These are phyloP conservation scores for Marasmius sp. DNA, from an alignment of 1,284 basidiomycete species.

Conservation along the genomic window DNA sequence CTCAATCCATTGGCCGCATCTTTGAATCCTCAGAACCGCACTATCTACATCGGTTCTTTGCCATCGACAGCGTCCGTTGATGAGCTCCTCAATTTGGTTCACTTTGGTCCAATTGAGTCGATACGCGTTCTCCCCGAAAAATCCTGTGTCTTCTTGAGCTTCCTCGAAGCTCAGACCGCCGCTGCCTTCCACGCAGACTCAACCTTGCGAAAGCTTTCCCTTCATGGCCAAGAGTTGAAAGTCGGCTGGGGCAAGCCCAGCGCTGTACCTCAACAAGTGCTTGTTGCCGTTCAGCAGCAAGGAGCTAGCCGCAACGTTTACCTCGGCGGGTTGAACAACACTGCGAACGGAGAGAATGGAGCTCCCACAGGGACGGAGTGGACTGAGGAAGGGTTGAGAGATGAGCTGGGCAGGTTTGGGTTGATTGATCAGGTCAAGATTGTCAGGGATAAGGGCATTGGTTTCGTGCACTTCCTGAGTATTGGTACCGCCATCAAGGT, in stretches of 20 bases:
- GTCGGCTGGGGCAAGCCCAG: conserved; percentile 95
- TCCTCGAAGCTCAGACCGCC: conserved; percentile 88
- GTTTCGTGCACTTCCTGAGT: conserved; percentile 94
- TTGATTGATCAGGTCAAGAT: conserved; percentile 98
- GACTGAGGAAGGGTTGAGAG: conserved; percentile 87
- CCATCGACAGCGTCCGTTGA: conserved; percentile 96
- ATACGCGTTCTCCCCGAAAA: conserved; percentile 97
- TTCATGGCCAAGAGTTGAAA: conserved; percentile 92
- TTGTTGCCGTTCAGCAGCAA: conserved; percentile 83
- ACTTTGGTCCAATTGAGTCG: conserved; percentile 95
- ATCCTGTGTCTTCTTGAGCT: conserved; percentile 96
- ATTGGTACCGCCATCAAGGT: conserved; percentile 93
- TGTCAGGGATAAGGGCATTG: conserved; percentile 95
- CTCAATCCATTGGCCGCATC: conserved; percentile 43
- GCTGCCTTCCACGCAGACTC: conserved; percentile 95
- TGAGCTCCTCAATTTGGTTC: conserved; percentile 95
- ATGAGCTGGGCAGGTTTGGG: conserved; percentile 88
- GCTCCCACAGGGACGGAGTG: conserved; percentile 29
- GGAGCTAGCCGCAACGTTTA: conserved; percentile 94
- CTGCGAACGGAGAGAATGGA: background rate
- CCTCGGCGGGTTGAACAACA: conserved; percentile 87
- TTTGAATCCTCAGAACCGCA: conserved; percentile 67
- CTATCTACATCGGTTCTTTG: conserved; percentile 96
- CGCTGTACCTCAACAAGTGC: conserved; percentile 82
- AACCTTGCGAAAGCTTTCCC: conserved; percentile 85